Conservation (phyloP, 2,329 filamentous ascomycete species). For the Xylariaceae sp. region DNA sequence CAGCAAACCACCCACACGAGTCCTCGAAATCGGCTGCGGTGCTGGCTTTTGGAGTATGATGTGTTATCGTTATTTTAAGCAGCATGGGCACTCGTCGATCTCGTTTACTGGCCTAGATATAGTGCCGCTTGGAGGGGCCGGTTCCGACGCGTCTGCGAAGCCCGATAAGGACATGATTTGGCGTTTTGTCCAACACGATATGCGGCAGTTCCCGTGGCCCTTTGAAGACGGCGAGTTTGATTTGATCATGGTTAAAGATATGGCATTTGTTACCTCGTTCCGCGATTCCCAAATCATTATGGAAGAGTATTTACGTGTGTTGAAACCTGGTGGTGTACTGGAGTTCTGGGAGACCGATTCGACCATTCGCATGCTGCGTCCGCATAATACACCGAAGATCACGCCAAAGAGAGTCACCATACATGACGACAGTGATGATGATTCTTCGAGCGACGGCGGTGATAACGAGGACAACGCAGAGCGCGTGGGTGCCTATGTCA, state of each 20-base stretch:
- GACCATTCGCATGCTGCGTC: constrained; percentile 73
- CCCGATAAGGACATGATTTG: constrained; percentile 72
- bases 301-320: constrained; percentile 70
- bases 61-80: constrained; percentile 73
- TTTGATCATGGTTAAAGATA: constrained; percentile 81
- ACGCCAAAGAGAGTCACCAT: constrained; percentile 17
- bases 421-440: constrained; percentile 26
- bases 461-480: constrained; percentile 60
- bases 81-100: constrained; percentile 62
- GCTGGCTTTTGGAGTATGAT: constrained; percentile 85
- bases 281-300: constrained; percentile 51
- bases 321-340: constrained; percentile 71
- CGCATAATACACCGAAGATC: constrained; percentile 54
- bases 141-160: constrained; percentile 41
- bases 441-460: constrained; percentile 32
- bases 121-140: constrained; percentile 57
- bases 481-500: constrained; percentile 71
- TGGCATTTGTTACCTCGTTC: constrained; percentile 61
- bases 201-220: constrained; percentile 69
- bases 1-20: constrained; percentile 64
- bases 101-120: constrained; percentile 81
- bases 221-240: constrained; percentile 79
- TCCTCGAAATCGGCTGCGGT: constrained; percentile 84
- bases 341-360: constrained; percentile 91
- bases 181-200: constrained; percentile 83